These are phyloP conservation scores for Kwoniella botswanensis DNA, from an alignment of 768 basidiomycete species.

Conservation along the genomic window DNA sequence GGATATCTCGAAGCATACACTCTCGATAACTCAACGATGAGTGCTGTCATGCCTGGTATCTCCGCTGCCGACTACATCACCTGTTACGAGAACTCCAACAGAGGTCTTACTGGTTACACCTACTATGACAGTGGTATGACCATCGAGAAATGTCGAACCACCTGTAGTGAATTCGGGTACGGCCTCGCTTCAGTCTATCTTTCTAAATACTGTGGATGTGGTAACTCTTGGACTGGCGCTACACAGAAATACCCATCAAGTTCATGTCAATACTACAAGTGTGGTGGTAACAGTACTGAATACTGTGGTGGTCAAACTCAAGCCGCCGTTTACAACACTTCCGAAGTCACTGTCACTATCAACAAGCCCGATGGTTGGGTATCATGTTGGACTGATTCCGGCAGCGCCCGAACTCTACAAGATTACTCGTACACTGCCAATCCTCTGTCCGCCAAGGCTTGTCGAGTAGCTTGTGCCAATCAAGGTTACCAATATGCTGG, in stretches of 20 bases:
- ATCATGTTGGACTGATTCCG: conserved; percentile 26
- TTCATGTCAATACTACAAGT: conserved; percentile 38
- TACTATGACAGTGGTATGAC: conserved; percentile 31
- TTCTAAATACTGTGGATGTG: conserved; percentile 39
- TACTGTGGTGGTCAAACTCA: conserved; percentile 40
- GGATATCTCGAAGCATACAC: conserved; percentile 27
- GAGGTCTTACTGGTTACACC: conserved; percentile 30
- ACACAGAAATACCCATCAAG: conserved; percentile 23
- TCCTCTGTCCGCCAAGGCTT: conserved; percentile 36
- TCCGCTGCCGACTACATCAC: conserved; percentile 24
- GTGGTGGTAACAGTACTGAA: conserved; percentile 44
- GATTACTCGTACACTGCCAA: conserved; percentile 31
- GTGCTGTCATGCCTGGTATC: conserved; percentile 19
- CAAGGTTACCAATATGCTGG: conserved; percentile 33
- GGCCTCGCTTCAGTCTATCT: conserved; percentile 30
- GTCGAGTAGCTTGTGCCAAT: conserved; percentile 35
- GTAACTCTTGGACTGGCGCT: conserved; percentile 26
- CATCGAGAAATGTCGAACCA: conserved; percentile 27
- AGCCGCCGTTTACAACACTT: conserved; percentile 33
- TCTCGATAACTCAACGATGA: conserved; percentile 5
- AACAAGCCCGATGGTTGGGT: conserved; percentile 27
- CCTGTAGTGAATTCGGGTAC: conserved; percentile 38
- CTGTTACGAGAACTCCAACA: conserved; percentile 33
- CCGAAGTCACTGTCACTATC: conserved; percentile 9
- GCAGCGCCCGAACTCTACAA: conserved; percentile 7